Evolutionary conservation across 805 yeast species (phyloP).

Genomic region (Myxozyma geophila): DNA sequence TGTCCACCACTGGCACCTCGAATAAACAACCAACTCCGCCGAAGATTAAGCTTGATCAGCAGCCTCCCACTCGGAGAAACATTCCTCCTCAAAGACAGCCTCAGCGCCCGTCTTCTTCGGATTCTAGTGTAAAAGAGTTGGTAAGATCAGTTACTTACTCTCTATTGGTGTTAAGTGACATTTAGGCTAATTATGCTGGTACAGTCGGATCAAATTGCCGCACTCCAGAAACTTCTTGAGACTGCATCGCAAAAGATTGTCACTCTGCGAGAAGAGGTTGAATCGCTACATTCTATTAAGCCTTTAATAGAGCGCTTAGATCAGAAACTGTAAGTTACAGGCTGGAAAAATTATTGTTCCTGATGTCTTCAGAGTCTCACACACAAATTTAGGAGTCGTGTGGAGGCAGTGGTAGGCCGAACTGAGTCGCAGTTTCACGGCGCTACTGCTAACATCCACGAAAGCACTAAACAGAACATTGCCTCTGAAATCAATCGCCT

Average conservation of each 20-base stretch:
- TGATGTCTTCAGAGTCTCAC: too few species aligned
- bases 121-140: conserved; percentile 3
- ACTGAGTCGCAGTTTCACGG: conserved; percentile 37
- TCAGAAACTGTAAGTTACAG: conserved; percentile 25
- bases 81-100: conserved; percentile 14
- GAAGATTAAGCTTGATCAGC: conserved; percentile 3
- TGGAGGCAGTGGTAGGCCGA: conserved; percentile 26
- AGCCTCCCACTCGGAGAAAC: background rate
- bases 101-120: conserved; percentile 11
- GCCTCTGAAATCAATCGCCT: conserved; percentile 31
- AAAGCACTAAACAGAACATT: conserved; percentile 31
- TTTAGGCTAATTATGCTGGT: background rate
- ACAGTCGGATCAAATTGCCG: conserved; percentile 14
- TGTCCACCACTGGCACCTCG: conserved; percentile 30
- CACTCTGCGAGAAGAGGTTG: conserved; percentile 30
- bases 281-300: conserved; percentile 21
- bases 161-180: background rate
- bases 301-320: conserved; percentile 33
- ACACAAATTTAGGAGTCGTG: conserved; percentile 21
- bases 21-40: background rate
- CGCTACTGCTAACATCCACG: conserved; percentile 35
- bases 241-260: conserved; percentile 10
- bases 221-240: conserved; percentile 13
- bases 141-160: conserved; percentile 1
- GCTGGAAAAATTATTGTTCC: background rate